Conservation (phyloP, 2,329 filamentous ascomycete genomes). For the Talaromyces sp. region DNA sequence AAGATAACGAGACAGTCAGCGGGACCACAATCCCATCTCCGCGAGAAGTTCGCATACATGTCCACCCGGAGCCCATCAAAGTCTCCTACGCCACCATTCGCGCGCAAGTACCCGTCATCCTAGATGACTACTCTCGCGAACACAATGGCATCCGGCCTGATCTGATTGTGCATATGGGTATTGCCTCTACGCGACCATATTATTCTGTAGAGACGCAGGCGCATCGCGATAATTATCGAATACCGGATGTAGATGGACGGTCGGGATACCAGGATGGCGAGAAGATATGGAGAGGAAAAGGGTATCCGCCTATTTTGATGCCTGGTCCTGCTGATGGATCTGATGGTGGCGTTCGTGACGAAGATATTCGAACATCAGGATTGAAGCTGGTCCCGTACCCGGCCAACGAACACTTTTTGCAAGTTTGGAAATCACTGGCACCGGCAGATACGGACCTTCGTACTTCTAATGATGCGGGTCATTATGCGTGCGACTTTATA, state of each 20-base stretch:
- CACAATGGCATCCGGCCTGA: conserved; percentile 53
- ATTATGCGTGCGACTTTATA: conserved; percentile 75
- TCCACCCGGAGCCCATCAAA: conserved; percentile 63
- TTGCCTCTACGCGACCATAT: conserved; percentile 62
- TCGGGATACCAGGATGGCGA: conserved; percentile 45
- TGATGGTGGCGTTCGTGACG: neutral
- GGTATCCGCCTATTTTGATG: conserved; percentile 50
- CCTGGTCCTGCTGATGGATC: conserved; percentile 39
- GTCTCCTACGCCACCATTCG: conserved; percentile 69
- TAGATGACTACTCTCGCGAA: conserved; percentile 45
- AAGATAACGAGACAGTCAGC: conserved; percentile 18
- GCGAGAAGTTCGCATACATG: conserved; percentile 39
- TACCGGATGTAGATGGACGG: conserved; percentile 64
- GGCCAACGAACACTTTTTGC: conserved; percentile 34
- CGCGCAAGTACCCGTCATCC: conserved; percentile 60
- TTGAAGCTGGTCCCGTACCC: conserved; percentile 25
- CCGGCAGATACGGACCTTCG: conserved; percentile 42
- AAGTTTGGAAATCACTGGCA: conserved; percentile 32
- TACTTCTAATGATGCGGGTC: conserved; percentile 67
- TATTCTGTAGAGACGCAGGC: conserved; percentile 70
- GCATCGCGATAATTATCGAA: conserved; percentile 68
- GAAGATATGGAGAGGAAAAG: conserved; percentile 52
- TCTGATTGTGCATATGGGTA: conserved; percentile 73
- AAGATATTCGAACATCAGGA: neutral
- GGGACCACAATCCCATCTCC: neutral